These are phyloP conservation scores for Suhomyces vadensis DNA, from an alignment of 805 yeast genomes.

Conservation along the genomic window DNA sequence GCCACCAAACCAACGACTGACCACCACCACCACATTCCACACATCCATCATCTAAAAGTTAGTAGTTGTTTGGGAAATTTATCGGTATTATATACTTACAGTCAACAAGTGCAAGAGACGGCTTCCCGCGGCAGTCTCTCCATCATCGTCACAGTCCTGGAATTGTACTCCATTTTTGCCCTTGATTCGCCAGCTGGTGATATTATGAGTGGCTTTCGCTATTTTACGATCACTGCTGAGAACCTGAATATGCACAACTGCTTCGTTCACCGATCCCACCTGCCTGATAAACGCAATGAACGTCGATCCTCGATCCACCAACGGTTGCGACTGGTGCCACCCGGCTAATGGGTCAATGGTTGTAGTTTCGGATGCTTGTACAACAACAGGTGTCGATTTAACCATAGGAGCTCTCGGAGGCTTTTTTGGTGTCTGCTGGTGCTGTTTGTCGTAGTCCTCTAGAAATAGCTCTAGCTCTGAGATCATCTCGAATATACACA, in stretches of 20 bases:
- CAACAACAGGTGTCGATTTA: not conserved
- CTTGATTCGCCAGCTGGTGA: conserved; percentile 83
- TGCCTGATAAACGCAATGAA: conserved; percentile 74
- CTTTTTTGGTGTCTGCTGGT: conserved; percentile 4
- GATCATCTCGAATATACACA: conserved; percentile 77
- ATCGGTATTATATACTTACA: conserved; percentile 30
- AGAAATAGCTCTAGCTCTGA: conserved; percentile 60
- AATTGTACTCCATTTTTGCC: conserved; percentile 53
- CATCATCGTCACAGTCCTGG: conserved; percentile 95
- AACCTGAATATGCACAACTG: conserved; percentile 48
- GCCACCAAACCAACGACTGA: conserved; percentile 93
- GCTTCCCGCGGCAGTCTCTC: conserved; percentile 95
- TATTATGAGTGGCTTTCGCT: conserved; percentile 70
- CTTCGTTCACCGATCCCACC: conserved; percentile 69
- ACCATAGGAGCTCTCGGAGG: not conserved
- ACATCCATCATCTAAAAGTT: conserved; percentile 62
- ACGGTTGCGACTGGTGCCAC: conserved; percentile 78
- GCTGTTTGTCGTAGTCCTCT: conserved; percentile 29
- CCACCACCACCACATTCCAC: conserved; percentile 83
- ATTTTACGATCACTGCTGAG: conserved; percentile 68
- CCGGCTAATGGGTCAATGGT: conserved; percentile 54
- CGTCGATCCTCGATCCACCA: conserved; percentile 80
- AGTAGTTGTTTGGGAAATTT: conserved; percentile 17
- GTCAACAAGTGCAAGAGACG: conserved; percentile 76
- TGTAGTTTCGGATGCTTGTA: not conserved